Percentiles rank a stretch among this genome's conserved stretches.
Evolutionary conservation across 208 protist species (phyloP).

Genomic region (Vickermania spadyakhi): DNA sequence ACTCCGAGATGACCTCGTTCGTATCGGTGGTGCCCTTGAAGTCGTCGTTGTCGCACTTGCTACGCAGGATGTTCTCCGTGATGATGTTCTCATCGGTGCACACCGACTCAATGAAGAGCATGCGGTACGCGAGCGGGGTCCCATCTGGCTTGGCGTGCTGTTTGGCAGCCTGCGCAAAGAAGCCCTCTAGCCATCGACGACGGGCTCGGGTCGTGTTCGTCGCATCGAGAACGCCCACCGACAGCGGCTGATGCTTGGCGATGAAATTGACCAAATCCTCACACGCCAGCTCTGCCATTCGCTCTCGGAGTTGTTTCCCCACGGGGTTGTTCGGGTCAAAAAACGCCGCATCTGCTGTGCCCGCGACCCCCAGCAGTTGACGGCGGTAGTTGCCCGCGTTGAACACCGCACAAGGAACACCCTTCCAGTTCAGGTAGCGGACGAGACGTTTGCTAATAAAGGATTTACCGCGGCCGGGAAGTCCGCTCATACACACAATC

Average conservation of each 20-base stretch:
- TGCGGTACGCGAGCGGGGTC: constrained; percentile 33
- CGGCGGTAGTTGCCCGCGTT: constrained; percentile 86
- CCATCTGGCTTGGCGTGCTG: neutral
- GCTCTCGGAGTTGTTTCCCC: constrained; percentile 62
- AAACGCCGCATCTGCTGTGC: constrained; percentile 49
- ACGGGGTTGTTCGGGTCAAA: constrained; percentile 73
- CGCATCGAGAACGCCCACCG: constrained; percentile 87
- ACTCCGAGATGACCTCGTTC: constrained; percentile 64
- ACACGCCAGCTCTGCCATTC: constrained; percentile 81
- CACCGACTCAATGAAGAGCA: constrained; percentile 90
- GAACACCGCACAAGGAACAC: constrained; percentile 81
- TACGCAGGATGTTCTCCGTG: constrained; percentile 82
- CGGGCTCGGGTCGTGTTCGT: constrained; percentile 86
- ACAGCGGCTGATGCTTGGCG: constrained; percentile 21
- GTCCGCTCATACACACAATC: constrained; percentile 84
- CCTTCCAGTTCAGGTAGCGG: constrained; percentile 90
- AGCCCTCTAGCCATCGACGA: constrained; percentile 43
- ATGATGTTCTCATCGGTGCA: constrained; percentile 86
- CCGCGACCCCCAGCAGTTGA: constrained; percentile 68
- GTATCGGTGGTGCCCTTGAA: constrained; percentile 81
- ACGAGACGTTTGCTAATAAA: constrained; percentile 76
- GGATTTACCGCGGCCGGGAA: constrained; percentile 85
- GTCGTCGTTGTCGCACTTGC: constrained; percentile 87
- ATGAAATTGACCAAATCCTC: constrained; percentile 81
- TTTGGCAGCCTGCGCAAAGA: constrained; percentile 39